A percentile compares a stretch with the other conserved stretches of the same genome.
phyloP scores from a whole-genome alignment of 1,284 basidiomycete genomes.

The Spongispora temasekensis region DNA sequence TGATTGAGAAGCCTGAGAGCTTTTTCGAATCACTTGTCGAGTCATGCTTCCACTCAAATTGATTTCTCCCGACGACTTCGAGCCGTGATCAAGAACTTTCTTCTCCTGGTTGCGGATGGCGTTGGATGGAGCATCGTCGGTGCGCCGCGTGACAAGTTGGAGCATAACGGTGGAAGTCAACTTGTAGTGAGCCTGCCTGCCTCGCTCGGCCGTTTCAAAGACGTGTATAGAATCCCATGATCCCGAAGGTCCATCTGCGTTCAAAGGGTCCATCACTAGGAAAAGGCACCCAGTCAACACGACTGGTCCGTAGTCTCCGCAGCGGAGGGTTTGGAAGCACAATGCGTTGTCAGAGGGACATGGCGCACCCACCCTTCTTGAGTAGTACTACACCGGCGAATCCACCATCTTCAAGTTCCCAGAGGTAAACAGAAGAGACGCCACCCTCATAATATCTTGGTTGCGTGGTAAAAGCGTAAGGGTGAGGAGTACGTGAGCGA shows the following conservation, averaged over 20 bases:
- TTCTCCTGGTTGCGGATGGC: conserved; percentile 27
- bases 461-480: conserved; percentile 5
- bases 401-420: conserved; percentile 95
- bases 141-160: conserved; percentile 73
- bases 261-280: conserved; percentile 60
- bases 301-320: neutral
- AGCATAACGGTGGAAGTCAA: conserved; percentile 98
- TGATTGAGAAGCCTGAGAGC: conserved; percentile 9
- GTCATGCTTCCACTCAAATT: conserved; percentile 96
- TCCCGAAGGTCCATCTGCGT: conserved; percentile 65
- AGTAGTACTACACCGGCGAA: conserved; percentile 97
- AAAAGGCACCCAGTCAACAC: conserved; percentile 5
- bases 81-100: conserved; percentile 41
- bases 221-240: conserved; percentile 99
- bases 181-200: conserved; percentile 93
- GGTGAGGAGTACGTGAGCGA: conserved; percentile 1
- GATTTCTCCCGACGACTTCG: conserved; percentile 74
- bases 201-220: conserved; percentile 90
- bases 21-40: conserved; percentile 68
- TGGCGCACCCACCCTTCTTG: conserved; percentile 80
- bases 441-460: conserved; percentile 94
- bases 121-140: conserved; percentile 42
- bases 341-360: neutral
- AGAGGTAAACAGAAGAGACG: conserved; percentile 96
- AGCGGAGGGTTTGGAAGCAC: conserved; percentile 4